These are phyloP conservation scores for Lepidium didymum DNA, from an alignment of 345 rosid genomes.

Conservation along the genomic window DNA sequence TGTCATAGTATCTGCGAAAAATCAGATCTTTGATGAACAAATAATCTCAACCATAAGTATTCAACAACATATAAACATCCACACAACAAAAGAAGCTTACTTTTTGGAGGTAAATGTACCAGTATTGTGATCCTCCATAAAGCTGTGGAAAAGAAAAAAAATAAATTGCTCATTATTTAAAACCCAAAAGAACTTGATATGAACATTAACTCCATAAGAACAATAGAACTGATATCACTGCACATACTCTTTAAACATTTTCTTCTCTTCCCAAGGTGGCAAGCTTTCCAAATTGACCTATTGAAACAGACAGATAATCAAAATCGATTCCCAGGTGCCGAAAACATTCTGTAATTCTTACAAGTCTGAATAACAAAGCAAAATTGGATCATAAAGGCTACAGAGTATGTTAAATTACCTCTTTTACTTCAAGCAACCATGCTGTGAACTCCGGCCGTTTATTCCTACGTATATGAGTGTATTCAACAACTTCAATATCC, in stretches of 20 bases:
- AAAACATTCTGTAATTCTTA: background rate
- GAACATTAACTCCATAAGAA: background rate
- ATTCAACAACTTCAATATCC: background rate
- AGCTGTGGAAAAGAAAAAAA: conserved; percentile 35
- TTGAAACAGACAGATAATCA: background rate
- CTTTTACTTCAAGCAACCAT: conserved; percentile 88
- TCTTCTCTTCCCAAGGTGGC: conserved; percentile 98
- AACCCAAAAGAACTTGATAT: background rate
- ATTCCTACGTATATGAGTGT: conserved; percentile 44
- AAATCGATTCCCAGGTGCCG: background rate
- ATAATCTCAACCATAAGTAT: background rate
- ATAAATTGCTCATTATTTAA: background rate
- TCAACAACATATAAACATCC: background rate
- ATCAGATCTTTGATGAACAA: background rate
- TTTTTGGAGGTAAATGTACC: conserved; percentile 96
- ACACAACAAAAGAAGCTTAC: conserved; percentile 38
- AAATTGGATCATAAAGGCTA: background rate
- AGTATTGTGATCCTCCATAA: conserved; percentile 97
- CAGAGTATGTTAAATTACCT: conserved; percentile 34
- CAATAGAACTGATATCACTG: background rate
- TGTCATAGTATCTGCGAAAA: conserved; percentile 66
- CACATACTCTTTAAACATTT: conserved; percentile 81
- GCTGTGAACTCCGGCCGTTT: conserved; percentile 98
- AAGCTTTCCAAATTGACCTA: conserved; percentile 87
- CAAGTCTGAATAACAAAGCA: background rate